Conservation (phyloP, 2,329 filamentous ascomycete species). For the Fusarium continuum region DNA sequence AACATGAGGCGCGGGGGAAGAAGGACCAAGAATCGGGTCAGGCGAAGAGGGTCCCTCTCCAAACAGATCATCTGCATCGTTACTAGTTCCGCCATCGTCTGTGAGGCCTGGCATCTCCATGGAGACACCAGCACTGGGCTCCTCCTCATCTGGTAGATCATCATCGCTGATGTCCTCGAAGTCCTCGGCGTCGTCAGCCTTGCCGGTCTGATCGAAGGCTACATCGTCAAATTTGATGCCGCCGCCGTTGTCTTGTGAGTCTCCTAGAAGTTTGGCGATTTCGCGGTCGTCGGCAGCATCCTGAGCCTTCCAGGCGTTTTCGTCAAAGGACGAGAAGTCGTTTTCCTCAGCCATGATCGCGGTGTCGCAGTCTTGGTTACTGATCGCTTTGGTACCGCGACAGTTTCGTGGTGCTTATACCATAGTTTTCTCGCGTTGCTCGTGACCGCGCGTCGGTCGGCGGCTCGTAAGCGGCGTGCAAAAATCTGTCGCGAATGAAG, state of each 20-base stretch:
- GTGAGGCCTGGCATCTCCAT: slow-evolving; percentile 63
- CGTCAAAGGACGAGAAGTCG: slow-evolving; percentile 50
- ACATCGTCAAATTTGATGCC: slow-evolving; percentile 55
- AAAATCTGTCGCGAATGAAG: slow-evolving; percentile 1
- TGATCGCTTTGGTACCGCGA: slow-evolving; percentile 39
- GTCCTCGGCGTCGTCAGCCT: slow-evolving; percentile 92
- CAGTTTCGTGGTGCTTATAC: slow-evolving; percentile 32
- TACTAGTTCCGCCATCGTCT: slow-evolving; percentile 68
- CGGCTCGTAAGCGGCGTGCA: slow-evolving; percentile 2
- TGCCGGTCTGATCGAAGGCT: slow-evolving; percentile 73
- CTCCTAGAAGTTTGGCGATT: slow-evolving; percentile 56
- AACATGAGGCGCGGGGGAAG: slow-evolving; percentile 57
- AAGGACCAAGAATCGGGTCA: slow-evolving; percentile 53
- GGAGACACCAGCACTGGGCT: slow-evolving; percentile 54
- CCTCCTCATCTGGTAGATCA: slow-evolving; percentile 85
- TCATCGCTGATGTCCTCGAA: slow-evolving; percentile 93
- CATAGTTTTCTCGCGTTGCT: slow-evolving; percentile 38
- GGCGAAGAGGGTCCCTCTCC: slow-evolving; percentile 68
- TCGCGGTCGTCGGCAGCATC: slow-evolving; percentile 60
- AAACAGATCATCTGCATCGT: slow-evolving; percentile 74
- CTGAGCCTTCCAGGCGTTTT: slow-evolving; percentile 53
- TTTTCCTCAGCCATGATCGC: slow-evolving; percentile 48
- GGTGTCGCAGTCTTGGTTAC: slow-evolving; percentile 36
- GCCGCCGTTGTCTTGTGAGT: slow-evolving; percentile 53
- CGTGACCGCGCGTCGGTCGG: slow-evolving; percentile 7